These are phyloP conservation scores for Bolboschoenus planiculmis DNA, from an alignment of 176 grass and related monocot genomes.

Conservation along the genomic window DNA sequence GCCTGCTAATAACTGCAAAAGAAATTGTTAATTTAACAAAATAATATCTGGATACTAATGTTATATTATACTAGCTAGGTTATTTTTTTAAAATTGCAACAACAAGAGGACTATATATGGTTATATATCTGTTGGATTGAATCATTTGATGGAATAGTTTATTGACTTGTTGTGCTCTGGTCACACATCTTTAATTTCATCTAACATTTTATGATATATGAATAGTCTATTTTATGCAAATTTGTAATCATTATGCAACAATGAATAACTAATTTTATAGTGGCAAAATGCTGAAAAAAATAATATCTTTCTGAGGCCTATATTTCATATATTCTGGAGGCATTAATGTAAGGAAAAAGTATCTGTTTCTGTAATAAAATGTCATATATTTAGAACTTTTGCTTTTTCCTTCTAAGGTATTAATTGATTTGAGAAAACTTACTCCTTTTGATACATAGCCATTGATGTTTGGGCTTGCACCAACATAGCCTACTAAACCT, in stretches of 20 bases:
- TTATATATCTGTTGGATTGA: not conserved
- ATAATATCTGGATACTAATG: not conserved
- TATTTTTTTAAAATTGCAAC: too few relatives aligned
- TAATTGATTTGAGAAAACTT: not conserved
- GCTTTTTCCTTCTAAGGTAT: not conserved
- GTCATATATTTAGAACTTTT: not conserved
- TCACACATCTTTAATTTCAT: too few relatives aligned
- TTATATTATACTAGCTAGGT: too few relatives aligned
- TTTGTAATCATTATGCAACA: not conserved
- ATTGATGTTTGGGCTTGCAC: slow-evolving; percentile 41
- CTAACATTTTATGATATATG: too few relatives aligned
- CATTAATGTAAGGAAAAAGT: not conserved
- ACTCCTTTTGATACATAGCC: slow-evolving; percentile 49
- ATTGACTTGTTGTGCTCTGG: too few relatives aligned
- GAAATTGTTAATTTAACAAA: not conserved
- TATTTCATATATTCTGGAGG: not conserved
- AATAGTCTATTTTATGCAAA: too few relatives aligned
- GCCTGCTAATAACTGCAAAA: slow-evolving; percentile 47
- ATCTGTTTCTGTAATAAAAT: not conserved
- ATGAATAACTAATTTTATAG: not conserved
- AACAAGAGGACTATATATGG: not conserved
- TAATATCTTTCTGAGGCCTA: not conserved
- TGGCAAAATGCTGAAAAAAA: not conserved
- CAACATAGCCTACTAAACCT: slow-evolving; percentile 40
- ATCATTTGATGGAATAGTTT: too few relatives aligned